Evolutionary conservation across 345 rosid species (phyloP), one percentile per base, ranked within the genome.

Genomic region (Eucalyptus polybractea): DNA sequence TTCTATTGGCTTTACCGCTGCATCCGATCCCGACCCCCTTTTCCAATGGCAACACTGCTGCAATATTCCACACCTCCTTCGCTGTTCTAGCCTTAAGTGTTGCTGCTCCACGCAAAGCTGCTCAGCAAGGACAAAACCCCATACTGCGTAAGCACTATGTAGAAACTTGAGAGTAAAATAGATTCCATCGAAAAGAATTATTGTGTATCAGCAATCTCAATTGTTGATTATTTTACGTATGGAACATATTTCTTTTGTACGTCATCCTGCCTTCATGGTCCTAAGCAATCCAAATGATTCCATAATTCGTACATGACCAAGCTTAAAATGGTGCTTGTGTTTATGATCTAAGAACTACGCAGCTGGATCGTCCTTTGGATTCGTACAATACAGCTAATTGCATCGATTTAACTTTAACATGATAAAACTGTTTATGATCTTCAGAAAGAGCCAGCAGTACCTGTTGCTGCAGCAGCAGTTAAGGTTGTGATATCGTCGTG

Each of bases 401-500:
- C 76, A 65, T n/a, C 3, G 81, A 42, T 17, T 19, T 33, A 31
- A 69, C 24, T 33, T 69, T 33, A 17, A 33, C 44, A 72, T 19
- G 25, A 72, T 19, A 6, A 17, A 37, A 10, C 44, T 72, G 81
- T 72, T 58, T 40, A 87, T 19, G 69, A 15, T 76, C 88, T 5
- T n/a, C 67, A 40, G 27, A 10, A 76, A 31, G 62, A 45, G 45
- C 24, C 50, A 50, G 22, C 42, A 80, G 29, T 94, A 96, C 99
- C 98, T 49, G 99, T 97, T 40, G 99, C 99, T 83, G 99, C 99
- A 8, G 98, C 99, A 44, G 99, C 98, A 27, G 98, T 97, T n/a
- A 97, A 97, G 42, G 99, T 97, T 44, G 94, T 90, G 88, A 97
- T 95, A 87, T 96, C 98, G 88, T 96, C 99, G 27, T 95, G 97